These are phyloP conservation scores for Murraya koenigii DNA, from an alignment of 345 rosid genomes.

Conservation along the genomic window DNA sequence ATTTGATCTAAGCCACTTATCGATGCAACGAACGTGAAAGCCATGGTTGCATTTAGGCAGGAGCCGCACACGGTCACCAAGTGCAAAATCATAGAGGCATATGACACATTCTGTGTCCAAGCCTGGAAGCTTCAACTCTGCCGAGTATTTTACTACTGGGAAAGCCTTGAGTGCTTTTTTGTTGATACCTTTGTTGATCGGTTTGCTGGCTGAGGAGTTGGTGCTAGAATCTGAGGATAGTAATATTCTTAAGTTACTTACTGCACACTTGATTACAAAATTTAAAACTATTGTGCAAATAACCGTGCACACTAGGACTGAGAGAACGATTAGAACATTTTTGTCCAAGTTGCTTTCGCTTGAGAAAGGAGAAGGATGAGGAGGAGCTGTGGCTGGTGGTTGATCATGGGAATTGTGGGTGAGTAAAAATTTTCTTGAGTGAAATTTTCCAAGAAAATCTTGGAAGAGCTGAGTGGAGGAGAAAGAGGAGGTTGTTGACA, in stretches of 20 bases:
- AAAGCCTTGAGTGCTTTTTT: slow-evolving; percentile 58
- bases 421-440: slow-evolving; percentile 35
- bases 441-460: slow-evolving; percentile 11
- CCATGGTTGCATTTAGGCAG: slow-evolving; percentile 70
- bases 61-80: slow-evolving; percentile 27
- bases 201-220: slow-evolving; percentile 29
- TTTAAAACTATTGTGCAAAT: slow-evolving; percentile 71
- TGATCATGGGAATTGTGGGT: slow-evolving; percentile 17
- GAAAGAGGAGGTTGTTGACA: background rate
- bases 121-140: background rate
- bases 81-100: slow-evolving; percentile 2
- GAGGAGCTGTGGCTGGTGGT: slow-evolving; percentile 30
- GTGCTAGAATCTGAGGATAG: background rate
- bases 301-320: slow-evolving; percentile 76
- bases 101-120: slow-evolving; percentile 12
- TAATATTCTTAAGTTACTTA: slow-evolving; percentile 40
- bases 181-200: slow-evolving; percentile 66
- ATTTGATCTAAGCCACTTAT: slow-evolving; percentile 63
- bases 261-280: slow-evolving; percentile 55
- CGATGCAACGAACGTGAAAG: slow-evolving; percentile 60
- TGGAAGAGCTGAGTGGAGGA: slow-evolving; percentile 15
- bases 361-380: slow-evolving; percentile 25
- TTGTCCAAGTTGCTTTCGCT: slow-evolving; percentile 46
- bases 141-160: background rate
- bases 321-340: slow-evolving; percentile 63